A percentile compares a stretch with the other conserved stretches of the same genome.
Conservation (phyloP, 805 yeast species). For the Hanseniaspora lindneri region DNA sequence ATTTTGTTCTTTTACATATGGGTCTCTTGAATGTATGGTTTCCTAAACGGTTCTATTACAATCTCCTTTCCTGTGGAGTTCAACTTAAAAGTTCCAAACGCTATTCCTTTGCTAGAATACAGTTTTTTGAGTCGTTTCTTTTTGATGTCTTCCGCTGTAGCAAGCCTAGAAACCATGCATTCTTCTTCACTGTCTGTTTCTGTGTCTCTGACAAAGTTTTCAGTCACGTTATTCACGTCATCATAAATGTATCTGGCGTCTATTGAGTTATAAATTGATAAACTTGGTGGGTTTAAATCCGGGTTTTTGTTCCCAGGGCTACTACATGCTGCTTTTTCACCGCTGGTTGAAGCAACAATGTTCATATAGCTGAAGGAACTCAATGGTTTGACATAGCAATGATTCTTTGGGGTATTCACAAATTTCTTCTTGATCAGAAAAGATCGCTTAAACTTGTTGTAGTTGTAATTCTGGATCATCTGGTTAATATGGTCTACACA, state of each 20-base stretch:
- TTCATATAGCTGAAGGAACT: not conserved
- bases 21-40: conserved; percentile 3
- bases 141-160: not conserved
- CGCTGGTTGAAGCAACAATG: no score
- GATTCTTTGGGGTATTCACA: not conserved
- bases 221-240: not conserved
- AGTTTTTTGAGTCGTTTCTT: not conserved
- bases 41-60: conserved; percentile 7
- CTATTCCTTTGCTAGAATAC: not conserved
- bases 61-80: not conserved
- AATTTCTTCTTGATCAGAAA: conserved; percentile 3
- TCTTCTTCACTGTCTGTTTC: conserved; percentile 10
- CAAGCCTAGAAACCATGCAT: not conserved
- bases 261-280: not conserved
- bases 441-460: conserved; percentile 1
- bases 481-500: not conserved
- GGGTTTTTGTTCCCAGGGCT: not conserved
- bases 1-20: not conserved
- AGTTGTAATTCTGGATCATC: conserved; percentile 2
- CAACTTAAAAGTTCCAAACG: not conserved
- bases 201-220: not conserved
- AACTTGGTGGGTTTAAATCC: not conserved
- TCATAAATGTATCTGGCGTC: not conserved
- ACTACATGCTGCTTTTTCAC: no score
- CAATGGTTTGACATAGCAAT: not conserved